Conservation (phyloP, 108 stramenopile genomes). For the Parietichytrium sp. region DNA sequence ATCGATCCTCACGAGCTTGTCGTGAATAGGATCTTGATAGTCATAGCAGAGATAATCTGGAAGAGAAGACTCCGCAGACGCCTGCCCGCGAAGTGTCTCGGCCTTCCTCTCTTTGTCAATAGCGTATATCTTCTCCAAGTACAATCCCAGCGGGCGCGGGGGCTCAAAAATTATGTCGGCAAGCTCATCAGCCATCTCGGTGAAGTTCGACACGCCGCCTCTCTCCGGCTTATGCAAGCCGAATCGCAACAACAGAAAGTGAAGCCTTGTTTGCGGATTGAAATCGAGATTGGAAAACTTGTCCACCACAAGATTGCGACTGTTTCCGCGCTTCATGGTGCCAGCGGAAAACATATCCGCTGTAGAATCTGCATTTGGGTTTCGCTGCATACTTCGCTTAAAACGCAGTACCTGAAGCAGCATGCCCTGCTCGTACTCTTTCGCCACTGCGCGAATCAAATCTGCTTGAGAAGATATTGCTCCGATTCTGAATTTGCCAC, state of each 20-base stretch:
- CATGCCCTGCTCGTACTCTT: slow-evolving; percentile 19
- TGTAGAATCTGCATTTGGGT: too few relatives aligned
- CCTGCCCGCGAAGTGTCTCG: too few relatives aligned
- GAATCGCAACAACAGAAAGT: background rate
- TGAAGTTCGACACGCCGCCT: background rate
- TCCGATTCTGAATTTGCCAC: slow-evolving; percentile 26
- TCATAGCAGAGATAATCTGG: background rate
- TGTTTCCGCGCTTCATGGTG: too few relatives aligned
- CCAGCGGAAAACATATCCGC: too few relatives aligned
- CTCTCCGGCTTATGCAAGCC: slow-evolving; percentile 11
- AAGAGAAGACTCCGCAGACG: too few relatives aligned
- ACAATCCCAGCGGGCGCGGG: background rate
- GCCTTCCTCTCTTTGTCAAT: background rate
- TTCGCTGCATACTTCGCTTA: background rate
- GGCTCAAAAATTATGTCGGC: slow-evolving; percentile 35
- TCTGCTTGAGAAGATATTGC: slow-evolving; percentile 25
- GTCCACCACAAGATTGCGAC: background rate
- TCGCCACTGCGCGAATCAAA: slow-evolving; percentile 32
- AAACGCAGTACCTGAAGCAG: background rate
- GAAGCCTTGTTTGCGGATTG: background rate
- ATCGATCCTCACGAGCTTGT: background rate
- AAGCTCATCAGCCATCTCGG: background rate
- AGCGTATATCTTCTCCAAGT: background rate
- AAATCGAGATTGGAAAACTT: background rate
- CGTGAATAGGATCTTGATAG: background rate